Percentiles rank a stretch among this genome's conserved stretches.
phyloP scores from a whole-genome alignment of 192 early-diverging fungal species.

The Coemansia sp. region DNA sequence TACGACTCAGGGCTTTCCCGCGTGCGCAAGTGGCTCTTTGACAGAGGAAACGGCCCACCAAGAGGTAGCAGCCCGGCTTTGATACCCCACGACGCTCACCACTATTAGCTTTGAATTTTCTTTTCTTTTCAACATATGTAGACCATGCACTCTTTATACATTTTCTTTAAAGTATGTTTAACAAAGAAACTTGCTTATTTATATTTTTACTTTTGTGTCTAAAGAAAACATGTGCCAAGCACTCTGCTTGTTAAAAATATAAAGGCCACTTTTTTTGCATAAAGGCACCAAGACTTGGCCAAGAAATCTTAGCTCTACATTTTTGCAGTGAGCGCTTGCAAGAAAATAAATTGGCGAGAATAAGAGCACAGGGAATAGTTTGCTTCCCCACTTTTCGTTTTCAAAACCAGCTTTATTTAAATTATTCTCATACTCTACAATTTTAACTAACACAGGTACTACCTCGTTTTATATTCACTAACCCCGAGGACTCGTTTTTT shows the following conservation, averaged over 20 bases:
- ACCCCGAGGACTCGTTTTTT: not conserved
- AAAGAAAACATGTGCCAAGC: not conserved
- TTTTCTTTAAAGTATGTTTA: not conserved
- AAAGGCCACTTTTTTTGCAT: no score
- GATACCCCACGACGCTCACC: not conserved
- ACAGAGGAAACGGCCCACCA: not conserved
- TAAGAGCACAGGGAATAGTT: not conserved
- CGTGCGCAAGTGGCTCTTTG: not conserved
- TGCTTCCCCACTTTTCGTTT: not conserved
- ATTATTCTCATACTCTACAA: not conserved
- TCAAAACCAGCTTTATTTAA: not conserved
- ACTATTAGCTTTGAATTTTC: not conserved
- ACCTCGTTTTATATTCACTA: not conserved
- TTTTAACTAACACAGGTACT: not conserved
- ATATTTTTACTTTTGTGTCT: not conserved
- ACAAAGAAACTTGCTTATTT: not conserved
- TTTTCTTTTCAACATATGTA: not conserved
- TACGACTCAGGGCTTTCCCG: not conserved
- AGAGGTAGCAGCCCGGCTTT: not conserved
- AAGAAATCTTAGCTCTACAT: not conserved
- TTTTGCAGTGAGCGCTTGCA: not conserved
- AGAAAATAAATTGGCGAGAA: not conserved
- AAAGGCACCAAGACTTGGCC: slow-evolving; percentile 2
- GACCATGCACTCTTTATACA: not conserved
- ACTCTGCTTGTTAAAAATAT: no score